These are phyloP conservation scores for Pseudogymnoascus sp. DNA, from an alignment of 2,329 filamentous ascomycete genomes.

Conservation along the genomic window DNA sequence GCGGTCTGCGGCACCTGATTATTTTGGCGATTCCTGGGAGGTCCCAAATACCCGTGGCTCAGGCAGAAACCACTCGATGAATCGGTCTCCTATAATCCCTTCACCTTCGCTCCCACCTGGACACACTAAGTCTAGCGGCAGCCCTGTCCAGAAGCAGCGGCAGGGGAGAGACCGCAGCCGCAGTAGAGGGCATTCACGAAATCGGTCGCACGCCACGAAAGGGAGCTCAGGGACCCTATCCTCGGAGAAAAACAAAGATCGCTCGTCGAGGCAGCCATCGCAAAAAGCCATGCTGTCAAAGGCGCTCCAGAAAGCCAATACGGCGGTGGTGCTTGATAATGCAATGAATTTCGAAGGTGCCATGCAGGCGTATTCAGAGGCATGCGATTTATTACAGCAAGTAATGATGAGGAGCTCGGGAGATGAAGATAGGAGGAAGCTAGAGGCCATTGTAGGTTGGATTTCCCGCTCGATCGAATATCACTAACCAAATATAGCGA, in stretches of 20 bases:
- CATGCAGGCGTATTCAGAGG: conserved; percentile 82
- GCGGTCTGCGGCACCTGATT: conserved; percentile 24
- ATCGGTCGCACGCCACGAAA: conserved; percentile 38
- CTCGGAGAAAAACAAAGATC: conserved; percentile 26
- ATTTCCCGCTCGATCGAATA: not conserved
- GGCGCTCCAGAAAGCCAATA: conserved; percentile 90
- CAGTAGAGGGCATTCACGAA: conserved; percentile 34
- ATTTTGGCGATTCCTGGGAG: conserved; percentile 25
- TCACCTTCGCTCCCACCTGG: conserved; percentile 16
- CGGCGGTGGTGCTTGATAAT: conserved; percentile 91
- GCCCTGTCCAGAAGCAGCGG: conserved; percentile 14
- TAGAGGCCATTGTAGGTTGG: conserved; percentile 79
- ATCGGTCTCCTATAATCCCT: conserved; percentile 15
- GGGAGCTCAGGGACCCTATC: conserved; percentile 36
- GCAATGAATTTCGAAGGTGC: conserved; percentile 90
- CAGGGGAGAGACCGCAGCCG: conserved; percentile 9
- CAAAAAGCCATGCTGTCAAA: conserved; percentile 97
- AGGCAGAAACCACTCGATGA: conserved; percentile 12
- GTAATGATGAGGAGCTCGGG: conserved; percentile 79
- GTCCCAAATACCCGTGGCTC: conserved; percentile 12
- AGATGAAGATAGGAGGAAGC: conserved; percentile 79
- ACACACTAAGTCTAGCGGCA: conserved; percentile 1
- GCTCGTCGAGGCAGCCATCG: conserved; percentile 44
- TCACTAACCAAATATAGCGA: conserved; percentile 43
- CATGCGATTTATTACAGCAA: conserved; percentile 77